A percentile compares a stretch with the other conserved stretches of the same genome.
Evolutionary conservation across 805 yeast genomes (phyloP).

Genomic region (Pichia nanzhaoensis): DNA sequence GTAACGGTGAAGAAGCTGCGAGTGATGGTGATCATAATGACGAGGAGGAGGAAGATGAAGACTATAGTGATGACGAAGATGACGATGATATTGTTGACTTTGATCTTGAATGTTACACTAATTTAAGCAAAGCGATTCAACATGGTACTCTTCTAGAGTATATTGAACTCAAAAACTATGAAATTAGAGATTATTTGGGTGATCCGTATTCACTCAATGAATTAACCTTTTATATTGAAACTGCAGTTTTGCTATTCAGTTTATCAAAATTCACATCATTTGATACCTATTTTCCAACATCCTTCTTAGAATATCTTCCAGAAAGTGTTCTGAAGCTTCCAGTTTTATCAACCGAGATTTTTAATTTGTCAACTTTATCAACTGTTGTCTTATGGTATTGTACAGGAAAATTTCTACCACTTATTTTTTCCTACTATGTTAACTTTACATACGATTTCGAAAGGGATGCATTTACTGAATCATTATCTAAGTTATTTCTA

Average conservation of each 20-base stretch:
- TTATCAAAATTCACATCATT: slow-evolving; percentile 17
- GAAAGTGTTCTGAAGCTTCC: slow-evolving; percentile 16
- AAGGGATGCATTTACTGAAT: slow-evolving; percentile 46
- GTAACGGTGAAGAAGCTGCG: no score
- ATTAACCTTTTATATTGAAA: slow-evolving; percentile 22
- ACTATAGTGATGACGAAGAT: slow-evolving; percentile 39
- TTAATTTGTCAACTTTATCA: slow-evolving; percentile 29
- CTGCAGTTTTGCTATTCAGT: slow-evolving; percentile 15
- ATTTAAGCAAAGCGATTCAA: slow-evolving; percentile 10
- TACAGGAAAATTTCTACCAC: slow-evolving; percentile 36
- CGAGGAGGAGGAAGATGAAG: slow-evolving; percentile 44
- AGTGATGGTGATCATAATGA: slow-evolving; percentile 30
- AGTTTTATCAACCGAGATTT: slow-evolving; percentile 33
- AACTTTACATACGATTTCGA: slow-evolving; percentile 49
- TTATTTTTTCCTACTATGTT: slow-evolving; percentile 40
- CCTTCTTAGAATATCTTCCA: slow-evolving; percentile 23
- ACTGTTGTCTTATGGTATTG: slow-evolving; percentile 36
- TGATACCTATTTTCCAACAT: slow-evolving; percentile 21
- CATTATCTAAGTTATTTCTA: slow-evolving; percentile 39
- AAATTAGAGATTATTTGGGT: slow-evolving; percentile 27
- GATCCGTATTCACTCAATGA: slow-evolving; percentile 30
- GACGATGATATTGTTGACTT: slow-evolving; percentile 37
- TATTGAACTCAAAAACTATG: slow-evolving; percentile 22
- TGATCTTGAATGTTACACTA: slow-evolving; percentile 10
- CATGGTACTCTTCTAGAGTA: slow-evolving; percentile 15